Percentiles rank a stretch among this genome's conserved stretches.
phyloP scores from a whole-genome alignment of 2,329 filamentous ascomycete species.

The Myriosclerotinia curreyana region DNA sequence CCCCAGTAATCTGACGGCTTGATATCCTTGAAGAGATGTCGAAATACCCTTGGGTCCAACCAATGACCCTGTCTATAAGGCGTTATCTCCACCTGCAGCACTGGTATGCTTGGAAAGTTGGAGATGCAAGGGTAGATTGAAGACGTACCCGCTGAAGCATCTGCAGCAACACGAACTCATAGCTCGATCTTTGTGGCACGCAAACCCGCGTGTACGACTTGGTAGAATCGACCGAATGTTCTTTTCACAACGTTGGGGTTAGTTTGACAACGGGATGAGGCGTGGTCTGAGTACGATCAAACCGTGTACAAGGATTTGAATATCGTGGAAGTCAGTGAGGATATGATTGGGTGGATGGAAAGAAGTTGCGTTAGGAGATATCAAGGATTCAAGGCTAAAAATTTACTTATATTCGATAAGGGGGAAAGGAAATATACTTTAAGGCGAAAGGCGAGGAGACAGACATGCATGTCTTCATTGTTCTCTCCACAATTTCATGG shows the following conservation, averaged over 20 bases:
- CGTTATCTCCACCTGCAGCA: constrained; percentile 13
- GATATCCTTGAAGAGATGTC: constrained; percentile 8
- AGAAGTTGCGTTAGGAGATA: too few species aligned
- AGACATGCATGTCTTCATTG: constrained; percentile 6
- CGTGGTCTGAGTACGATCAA: constrained; percentile 20
- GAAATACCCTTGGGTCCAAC: constrained; percentile 10
- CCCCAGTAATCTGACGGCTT: constrained; percentile 13
- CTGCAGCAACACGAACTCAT: constrained; percentile 31
- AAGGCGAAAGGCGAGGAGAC: constrained; percentile 3
- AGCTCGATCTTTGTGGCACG: constrained; percentile 27
- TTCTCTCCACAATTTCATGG: constrained; percentile 18
- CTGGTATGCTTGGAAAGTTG: not conserved
- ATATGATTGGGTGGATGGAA: not conserved
- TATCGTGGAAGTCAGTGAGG: not conserved
- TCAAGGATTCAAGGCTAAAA: not conserved
- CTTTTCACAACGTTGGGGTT: constrained; percentile 17
- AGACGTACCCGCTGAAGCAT: constrained; percentile 20
- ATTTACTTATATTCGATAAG: not conserved
- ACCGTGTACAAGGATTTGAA: constrained; percentile 15
- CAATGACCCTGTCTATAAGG: constrained; percentile 15
- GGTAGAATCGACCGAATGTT: constrained; percentile 26
- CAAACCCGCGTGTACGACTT: constrained; percentile 30
- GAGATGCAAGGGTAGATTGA: constrained; percentile 10
- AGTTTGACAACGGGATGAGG: constrained; percentile 19
- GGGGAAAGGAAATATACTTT: not conserved